These are phyloP conservation scores for Fusarium citri DNA, from an alignment of 2,329 filamentous ascomycete species.

Conservation along the genomic window DNA sequence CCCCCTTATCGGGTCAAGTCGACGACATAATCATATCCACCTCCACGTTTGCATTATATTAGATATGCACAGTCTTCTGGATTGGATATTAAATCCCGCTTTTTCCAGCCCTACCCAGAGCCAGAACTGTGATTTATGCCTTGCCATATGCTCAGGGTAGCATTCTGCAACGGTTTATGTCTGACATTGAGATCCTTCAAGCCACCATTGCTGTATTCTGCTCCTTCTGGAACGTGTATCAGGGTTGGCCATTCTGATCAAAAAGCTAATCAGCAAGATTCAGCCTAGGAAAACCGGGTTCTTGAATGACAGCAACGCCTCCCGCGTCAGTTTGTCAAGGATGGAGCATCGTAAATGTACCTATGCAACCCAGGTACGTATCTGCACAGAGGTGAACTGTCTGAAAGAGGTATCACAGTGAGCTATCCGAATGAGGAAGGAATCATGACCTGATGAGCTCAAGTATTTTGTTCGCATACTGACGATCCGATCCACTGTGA, in stretches of 20 bases:
- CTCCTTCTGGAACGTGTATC: neutral
- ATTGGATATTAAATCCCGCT: conserved; percentile 25
- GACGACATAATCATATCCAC: conserved; percentile 7
- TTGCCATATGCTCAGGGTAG: conserved; percentile 22
- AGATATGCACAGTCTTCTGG: neutral
- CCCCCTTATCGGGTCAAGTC: conserved; percentile 10
- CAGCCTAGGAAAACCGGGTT: conserved; percentile 31
- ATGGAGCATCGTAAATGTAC: neutral
- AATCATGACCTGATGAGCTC: conserved; percentile 10
- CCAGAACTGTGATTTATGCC: conserved; percentile 8
- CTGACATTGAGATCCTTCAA: conserved; percentile 17
- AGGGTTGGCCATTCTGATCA: neutral
- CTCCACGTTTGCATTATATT: conserved; percentile 22
- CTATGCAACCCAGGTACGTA: neutral
- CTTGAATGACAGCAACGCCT: conserved; percentile 17
- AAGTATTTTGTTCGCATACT: conserved; percentile 1
- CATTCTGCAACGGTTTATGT: conserved; percentile 28
- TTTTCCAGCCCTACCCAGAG: conserved; percentile 36
- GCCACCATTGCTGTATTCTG: neutral
- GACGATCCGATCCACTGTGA: conserved; percentile 24
- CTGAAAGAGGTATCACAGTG: neutral
- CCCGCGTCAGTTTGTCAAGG: neutral
- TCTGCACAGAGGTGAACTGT: neutral
- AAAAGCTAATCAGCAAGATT: conserved; percentile 9
- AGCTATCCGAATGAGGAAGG: conserved; percentile 28